Base-by-base conservation (phyloP, 2,329 filamentous ascomycete species). In the Arthrinium puccinioides region DNA sequence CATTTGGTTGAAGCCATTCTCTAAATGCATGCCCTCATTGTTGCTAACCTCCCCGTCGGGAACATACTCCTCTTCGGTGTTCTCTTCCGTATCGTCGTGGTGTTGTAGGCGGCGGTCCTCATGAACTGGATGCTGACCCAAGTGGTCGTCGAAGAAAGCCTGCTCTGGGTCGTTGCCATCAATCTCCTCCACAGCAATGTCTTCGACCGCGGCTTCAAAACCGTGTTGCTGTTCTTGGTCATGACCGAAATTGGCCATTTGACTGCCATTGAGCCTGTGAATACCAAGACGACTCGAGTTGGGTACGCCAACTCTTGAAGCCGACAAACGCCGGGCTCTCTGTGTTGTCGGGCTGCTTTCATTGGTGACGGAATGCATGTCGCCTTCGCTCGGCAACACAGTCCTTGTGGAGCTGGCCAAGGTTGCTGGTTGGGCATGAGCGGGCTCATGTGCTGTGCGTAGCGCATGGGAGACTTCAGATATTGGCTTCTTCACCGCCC, bases 1-100 rank as follows among this genome's bases (percentile, higher is more conserved):
- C 9, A 67, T 69, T 4, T 66, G 64, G 5, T 33, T 15, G 19
- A 33, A 33, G 20, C 6, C 19, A 15, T 20, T 20, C 13, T 33
- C 20, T 11, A 21, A 33, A 20, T 33, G 20, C 9, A 33, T n/a
- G 18, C 31, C 24, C 31, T 33, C 31, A 16, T 33, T n/a, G n/a
- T n/a, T n/a, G n/a, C n/a, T n/a, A n/a, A n/a, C n/a, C n/a, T n/a
- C n/a, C n/a, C n/a, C n/a, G n/a, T n/a, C 31, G 9, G 24, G 24
- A 10, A 11, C 31, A 33, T 24, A 21, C n/a, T 33, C 14, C 4
- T 20, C 11, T 11, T 11, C 11, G 6, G 18, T 32, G 29, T 32
- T n/a, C 11, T 47, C 42, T 2, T 45, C 40, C 2, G 43, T 45
- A 11, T 43, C 41, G n/a, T 49, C 44, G 18, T 21, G 37, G 29